phyloP scores from a whole-genome alignment of 1,139 yeast genomes.

The Martiniozyma asiatica region DNA sequence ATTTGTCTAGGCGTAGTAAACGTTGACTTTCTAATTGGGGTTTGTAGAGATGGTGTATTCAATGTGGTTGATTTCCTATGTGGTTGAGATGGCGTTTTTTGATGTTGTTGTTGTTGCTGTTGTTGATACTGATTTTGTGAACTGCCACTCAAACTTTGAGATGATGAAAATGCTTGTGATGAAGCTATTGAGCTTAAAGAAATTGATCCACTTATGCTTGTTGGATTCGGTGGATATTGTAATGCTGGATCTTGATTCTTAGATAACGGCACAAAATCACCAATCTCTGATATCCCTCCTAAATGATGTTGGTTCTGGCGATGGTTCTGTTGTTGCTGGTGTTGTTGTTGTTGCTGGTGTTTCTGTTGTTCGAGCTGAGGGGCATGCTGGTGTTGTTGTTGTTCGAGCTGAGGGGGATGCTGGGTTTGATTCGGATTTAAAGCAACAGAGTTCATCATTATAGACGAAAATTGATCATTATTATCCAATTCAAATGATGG shows the following conservation, averaged over 20 bases:
- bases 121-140: constrained; percentile 27
- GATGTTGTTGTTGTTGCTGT: constrained; percentile 15
- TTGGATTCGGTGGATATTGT: constrained; percentile 14
- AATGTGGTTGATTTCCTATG: constrained; percentile 3
- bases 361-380: no score
- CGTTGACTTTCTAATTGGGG: constrained; percentile 17
- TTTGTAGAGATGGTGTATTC: constrained; percentile 19
- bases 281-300: constrained; percentile 8
- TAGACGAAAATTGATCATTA: no score
- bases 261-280: constrained; percentile 19
- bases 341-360: background rate
- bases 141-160: constrained; percentile 21
- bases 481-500: no score
- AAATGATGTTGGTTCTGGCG: no score
- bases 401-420: no score
- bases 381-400: no score
- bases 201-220: background rate
- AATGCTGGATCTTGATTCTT: constrained; percentile 13
- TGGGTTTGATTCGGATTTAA: no score
- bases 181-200: no score
- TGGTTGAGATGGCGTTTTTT: no score
- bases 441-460: no score
- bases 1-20: constrained; percentile 15
- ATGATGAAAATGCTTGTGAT: constrained; percentile 30
- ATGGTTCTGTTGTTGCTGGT: background rate